Evolutionary conservation across 2,329 filamentous ascomycete genomes (phyloP), one percentile per base, ranked within the genome.

Genomic region (Exophiala bonariae): DNA sequence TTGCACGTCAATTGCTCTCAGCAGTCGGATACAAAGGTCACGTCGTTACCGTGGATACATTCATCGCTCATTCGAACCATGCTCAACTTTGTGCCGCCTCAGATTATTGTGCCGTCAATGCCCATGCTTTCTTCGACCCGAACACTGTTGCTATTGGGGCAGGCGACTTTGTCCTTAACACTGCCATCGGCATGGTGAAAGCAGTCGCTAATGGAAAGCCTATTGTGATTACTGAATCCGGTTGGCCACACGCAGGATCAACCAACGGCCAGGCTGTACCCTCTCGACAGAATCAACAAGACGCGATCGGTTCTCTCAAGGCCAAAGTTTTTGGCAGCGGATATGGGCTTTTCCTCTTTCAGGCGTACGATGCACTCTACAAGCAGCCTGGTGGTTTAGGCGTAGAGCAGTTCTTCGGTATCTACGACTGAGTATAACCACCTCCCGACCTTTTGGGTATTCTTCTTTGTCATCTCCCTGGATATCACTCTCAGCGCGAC

Each of bases 1-100:
- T 71, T 34, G 84, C 82, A 13, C 81, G 85, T 16, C 56, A 59
- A 11, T 72, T 74, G 2, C 78, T 95, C 30, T 75, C 78, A 20
- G 63, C 61, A 0, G 77, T 78, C 18, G 88, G 87, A 1, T 95
- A 85, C 68, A 66, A 69, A 2, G 89, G 89, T 2, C 81, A 81
- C 2, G 82, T 95, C 22, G 87, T 91, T 30, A 83, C 86, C 0
- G 87, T 92, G 37, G 90, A 96, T 63, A 92, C 87, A 1, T 87
- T 88, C 60, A 76, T 80, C 17, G 82, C 85, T 4, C 76, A 83
- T n/a, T 71, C 83, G 38, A 68, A 73, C 41, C 78, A 92, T 58
- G 84, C 85, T 0, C 70, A 79, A 41, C 76, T 96, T 38, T 95
- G 89, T 69, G 66, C 82, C 19, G 76, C 73, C 36, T 87, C 86